These are phyloP conservation scores for Yarrowia sp. DNA, from an alignment of 805 yeast genomes.

Conservation along the genomic window DNA sequence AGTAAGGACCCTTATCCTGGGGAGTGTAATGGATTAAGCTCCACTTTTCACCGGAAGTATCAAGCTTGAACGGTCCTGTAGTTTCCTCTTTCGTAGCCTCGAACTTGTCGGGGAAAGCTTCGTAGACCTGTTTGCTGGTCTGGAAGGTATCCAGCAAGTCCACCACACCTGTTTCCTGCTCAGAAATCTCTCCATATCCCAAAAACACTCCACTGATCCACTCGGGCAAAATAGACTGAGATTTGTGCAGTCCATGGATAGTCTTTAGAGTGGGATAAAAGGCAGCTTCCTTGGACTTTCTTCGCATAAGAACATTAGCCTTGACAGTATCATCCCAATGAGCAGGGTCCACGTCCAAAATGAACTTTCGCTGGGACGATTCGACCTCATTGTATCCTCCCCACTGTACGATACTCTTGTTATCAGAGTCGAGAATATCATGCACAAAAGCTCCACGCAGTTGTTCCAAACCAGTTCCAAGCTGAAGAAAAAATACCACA, in stretches of 20 bases:
- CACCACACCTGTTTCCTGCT: conserved; percentile 39
- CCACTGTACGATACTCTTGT: conserved; percentile 37
- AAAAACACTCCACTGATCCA: conserved; percentile 51
- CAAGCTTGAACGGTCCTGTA: conserved; percentile 36
- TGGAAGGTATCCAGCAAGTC: conserved; percentile 46
- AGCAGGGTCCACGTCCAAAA: conserved; percentile 45
- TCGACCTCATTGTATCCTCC: conserved; percentile 25
- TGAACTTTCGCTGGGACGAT: conserved; percentile 41
- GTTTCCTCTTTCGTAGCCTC: not conserved
- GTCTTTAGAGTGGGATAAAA: conserved; percentile 44
- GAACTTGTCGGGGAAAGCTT: conserved; percentile 38
- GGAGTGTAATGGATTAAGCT: conserved; percentile 37
- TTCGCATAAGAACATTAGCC: conserved; percentile 45
- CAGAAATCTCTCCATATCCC: conserved; percentile 48
- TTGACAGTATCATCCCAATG: conserved; percentile 40
- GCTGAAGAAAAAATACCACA: conserved; percentile 44
- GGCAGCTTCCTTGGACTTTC: conserved; percentile 43
- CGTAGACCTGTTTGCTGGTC: conserved; percentile 44
- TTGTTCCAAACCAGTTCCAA: conserved; percentile 44
- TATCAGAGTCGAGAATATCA: conserved; percentile 44
- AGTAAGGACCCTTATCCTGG: conserved; percentile 43
- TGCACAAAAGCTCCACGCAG: conserved; percentile 46
- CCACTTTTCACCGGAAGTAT: conserved; percentile 13
- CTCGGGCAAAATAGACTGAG: conserved; percentile 45
- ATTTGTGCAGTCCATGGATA: conserved; percentile 28